Evolutionary conservation across 768 basidiomycete genomes (phyloP).

Genomic region (Pulveroboletus ravenelii): DNA sequence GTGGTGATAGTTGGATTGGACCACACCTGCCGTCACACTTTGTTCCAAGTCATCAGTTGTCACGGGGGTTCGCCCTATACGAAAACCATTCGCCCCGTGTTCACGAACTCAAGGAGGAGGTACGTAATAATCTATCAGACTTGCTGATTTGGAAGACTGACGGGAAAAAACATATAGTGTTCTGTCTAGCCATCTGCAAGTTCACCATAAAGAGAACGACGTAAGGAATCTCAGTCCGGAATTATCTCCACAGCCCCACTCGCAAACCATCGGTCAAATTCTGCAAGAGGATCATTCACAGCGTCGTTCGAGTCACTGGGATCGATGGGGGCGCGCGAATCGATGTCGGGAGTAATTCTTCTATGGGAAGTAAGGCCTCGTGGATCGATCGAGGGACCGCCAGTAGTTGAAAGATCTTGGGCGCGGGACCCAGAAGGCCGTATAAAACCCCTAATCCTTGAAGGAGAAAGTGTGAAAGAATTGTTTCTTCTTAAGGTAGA

Average conservation of each 20-base stretch:
- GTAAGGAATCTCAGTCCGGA: conserved; percentile 12
- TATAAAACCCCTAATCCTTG: conserved; percentile 24
- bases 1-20: no score
- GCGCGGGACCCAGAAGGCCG: neutral
- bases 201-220: neutral
- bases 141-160: neutral
- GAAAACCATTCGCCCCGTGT: no score
- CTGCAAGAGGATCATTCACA: conserved; percentile 50
- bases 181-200: neutral
- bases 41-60: no score
- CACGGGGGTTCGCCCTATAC: no score
- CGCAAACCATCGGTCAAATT: conserved; percentile 64
- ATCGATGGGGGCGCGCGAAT: neutral
- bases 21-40: no score
- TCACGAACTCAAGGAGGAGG: no score
- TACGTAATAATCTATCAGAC: no score
- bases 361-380: neutral
- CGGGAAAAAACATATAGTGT: no score
- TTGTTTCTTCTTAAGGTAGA: conserved; percentile 1
- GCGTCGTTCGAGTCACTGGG: conserved; percentile 7
- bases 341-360: neutral
- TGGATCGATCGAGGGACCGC: neutral
- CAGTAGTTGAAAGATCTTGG: neutral
- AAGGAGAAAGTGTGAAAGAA: conserved; percentile 18
- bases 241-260: conserved; percentile 60